Percentiles rank a stretch among this genome's conserved stretches.
These are phyloP conservation scores for Aureobasidium sp. DNA, from an alignment of 2,329 filamentous ascomycete species.

Conservation along the genomic window DNA sequence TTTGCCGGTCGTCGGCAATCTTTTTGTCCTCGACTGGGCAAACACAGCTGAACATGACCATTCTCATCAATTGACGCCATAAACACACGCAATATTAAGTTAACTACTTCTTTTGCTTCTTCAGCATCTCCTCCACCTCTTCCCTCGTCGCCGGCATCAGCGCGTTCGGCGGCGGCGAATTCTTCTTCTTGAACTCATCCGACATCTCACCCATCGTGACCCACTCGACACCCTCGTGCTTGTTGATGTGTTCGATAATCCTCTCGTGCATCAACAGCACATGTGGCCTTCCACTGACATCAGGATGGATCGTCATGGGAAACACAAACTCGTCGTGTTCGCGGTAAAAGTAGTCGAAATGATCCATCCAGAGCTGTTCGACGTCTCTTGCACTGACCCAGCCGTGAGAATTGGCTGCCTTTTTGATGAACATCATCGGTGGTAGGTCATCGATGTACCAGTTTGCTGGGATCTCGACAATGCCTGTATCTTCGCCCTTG, in stretches of 20 bases:
- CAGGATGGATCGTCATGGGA: conserved; percentile 64
- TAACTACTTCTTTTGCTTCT: conserved; percentile 2
- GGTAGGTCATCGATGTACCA: conserved; percentile 41
- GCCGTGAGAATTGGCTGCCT: conserved; percentile 52
- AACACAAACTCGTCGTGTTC: conserved; percentile 70
- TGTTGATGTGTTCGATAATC: conserved; percentile 50
- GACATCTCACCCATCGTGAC: conserved; percentile 60
- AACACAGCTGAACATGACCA: no score
- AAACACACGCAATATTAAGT: no score
- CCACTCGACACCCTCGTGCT: conserved; percentile 50
- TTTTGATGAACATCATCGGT: conserved; percentile 61
- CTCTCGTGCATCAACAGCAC: conserved; percentile 62
- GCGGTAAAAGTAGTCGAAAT: conserved; percentile 64
- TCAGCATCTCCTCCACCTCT: conserved; percentile 38
- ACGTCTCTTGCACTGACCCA: conserved; percentile 46
- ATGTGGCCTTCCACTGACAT: conserved; percentile 58
- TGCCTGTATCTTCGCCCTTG: conserved; percentile 46
- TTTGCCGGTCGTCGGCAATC: not conserved
- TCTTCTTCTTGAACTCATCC: conserved; percentile 61
- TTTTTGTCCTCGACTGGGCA: not conserved
- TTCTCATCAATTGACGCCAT: no score
- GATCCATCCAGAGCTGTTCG: conserved; percentile 55
- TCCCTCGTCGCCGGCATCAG: conserved; percentile 48
- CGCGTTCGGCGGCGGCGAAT: conserved; percentile 45
- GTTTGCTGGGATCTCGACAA: conserved; percentile 54